phyloP scores from a whole-genome alignment of 2,329 filamentous ascomycete genomes.

The Stachybotrys chlorohalonatus region DNA sequence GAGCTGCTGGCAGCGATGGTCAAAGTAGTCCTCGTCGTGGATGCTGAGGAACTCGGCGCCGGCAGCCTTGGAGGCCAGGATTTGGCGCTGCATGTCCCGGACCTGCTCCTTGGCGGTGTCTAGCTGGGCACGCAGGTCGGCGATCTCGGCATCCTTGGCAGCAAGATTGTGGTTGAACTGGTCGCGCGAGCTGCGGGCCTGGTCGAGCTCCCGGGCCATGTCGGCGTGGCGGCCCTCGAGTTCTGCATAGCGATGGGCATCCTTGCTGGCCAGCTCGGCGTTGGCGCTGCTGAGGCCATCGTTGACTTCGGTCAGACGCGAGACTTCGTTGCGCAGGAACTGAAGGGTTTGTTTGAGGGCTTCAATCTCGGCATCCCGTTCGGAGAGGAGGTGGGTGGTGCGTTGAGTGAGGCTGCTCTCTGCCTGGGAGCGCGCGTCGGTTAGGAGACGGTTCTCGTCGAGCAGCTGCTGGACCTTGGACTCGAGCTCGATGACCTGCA shows the following conservation, averaged over 20 bases:
- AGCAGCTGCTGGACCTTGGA: constrained; percentile 73
- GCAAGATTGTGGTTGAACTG: constrained; percentile 58
- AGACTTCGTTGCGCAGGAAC: constrained; percentile 73
- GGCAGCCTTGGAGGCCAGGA: constrained; percentile 47
- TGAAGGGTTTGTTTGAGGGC: constrained; percentile 70
- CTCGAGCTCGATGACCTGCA: constrained; percentile 93
- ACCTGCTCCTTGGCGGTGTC: constrained; percentile 60
- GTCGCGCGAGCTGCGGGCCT: constrained; percentile 53
- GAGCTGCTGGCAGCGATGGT: constrained; percentile 84
- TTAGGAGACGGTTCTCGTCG: constrained; percentile 73
- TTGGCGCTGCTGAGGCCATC: constrained; percentile 71
- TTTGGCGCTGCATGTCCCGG: constrained; percentile 40
- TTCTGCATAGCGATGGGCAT: constrained; percentile 59
- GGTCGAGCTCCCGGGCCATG: constrained; percentile 59
- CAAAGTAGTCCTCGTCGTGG: constrained; percentile 90
- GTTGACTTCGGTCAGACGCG: constrained; percentile 74
- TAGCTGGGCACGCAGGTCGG: constrained; percentile 67
- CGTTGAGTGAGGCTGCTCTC: constrained; percentile 58
- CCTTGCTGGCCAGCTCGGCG: constrained; percentile 63
- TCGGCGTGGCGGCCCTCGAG: constrained; percentile 60
- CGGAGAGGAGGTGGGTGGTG: constrained; percentile 61
- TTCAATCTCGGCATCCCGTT: constrained; percentile 82
- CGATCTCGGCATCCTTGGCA: constrained; percentile 78
- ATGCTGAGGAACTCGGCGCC: constrained; percentile 68
- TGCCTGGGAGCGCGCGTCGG: constrained; percentile 60